These are phyloP conservation scores for Schizonepeta tenuifolia DNA, from an alignment of 257 asterid genomes.

Conservation along the genomic window DNA sequence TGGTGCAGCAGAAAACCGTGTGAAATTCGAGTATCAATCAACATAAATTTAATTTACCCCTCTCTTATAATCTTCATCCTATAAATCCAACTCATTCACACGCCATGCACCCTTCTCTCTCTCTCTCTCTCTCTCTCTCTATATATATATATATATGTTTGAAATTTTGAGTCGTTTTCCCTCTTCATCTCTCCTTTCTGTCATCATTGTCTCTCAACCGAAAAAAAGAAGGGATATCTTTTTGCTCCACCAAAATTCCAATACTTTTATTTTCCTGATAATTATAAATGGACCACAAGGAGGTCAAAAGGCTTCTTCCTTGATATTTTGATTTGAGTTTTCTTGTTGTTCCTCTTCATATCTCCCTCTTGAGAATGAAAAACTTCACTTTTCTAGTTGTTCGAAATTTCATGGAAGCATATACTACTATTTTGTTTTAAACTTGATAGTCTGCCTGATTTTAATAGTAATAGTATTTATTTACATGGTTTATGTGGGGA, in stretches of 20 bases:
- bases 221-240: neutral
- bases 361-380: neutral
- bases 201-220: neutral
- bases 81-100: conserved; percentile 10
- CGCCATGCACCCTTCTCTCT: neutral
- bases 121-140: neutral
- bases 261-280: neutral
- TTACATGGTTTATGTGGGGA: too few species aligned
- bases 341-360: neutral
- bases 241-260: neutral
- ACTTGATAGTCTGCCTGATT: too few species aligned
- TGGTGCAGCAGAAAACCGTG: conserved; percentile 28
- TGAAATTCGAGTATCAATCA: neutral
- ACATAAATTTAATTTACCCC: too few species aligned
- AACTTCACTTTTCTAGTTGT: neutral
- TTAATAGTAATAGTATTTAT: too few species aligned
- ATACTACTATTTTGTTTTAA: too few species aligned
- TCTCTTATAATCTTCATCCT: neutral
- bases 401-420: neutral
- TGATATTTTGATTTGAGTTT: neutral
- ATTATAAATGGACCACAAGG: conserved; percentile 45
- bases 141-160: too few species aligned
- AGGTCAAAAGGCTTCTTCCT: conserved; percentile 34
- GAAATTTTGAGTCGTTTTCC: neutral
- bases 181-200: neutral